phyloP scores from a whole-genome alignment of 768 basidiomycete genomes.

The Auricularia sp. region DNA sequence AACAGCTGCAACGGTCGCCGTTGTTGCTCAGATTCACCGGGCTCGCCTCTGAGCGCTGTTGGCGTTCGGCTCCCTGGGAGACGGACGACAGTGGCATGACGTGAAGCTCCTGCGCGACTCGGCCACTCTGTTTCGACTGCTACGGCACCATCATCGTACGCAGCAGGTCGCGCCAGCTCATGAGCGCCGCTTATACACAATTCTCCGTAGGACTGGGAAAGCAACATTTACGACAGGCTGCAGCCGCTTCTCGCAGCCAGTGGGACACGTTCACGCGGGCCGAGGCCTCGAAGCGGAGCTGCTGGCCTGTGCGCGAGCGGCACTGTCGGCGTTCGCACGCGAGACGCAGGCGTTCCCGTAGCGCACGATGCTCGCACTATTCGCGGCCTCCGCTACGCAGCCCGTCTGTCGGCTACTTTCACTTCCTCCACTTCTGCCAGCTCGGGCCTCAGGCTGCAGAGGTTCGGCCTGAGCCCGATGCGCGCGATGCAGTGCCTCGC shows the following conservation, averaged over 20 bases:
- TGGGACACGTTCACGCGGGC: constrained; percentile 37
- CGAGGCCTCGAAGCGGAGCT: constrained; percentile 51
- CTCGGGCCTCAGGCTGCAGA: no score
- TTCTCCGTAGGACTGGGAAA: constrained; percentile 57
- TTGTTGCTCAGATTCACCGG: no score
- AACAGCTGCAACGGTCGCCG: no score
- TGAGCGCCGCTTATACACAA: background rate
- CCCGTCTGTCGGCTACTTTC: constrained; percentile 46
- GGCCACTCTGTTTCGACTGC: constrained; percentile 57
- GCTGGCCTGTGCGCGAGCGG: constrained; percentile 42
- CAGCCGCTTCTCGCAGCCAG: constrained; percentile 34
- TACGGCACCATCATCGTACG: constrained; percentile 63
- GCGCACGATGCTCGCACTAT: constrained; percentile 66
- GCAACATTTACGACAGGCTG: constrained; percentile 48
- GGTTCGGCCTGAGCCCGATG: constrained; percentile 48
- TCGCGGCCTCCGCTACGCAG: constrained; percentile 58
- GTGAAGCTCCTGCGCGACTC: no score
- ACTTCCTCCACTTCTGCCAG: no score
- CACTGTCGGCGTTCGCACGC: constrained; percentile 55
- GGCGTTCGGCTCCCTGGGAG: no score
- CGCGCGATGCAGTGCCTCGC: constrained; percentile 81
- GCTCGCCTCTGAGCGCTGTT: no score
- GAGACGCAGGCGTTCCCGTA: constrained; percentile 73
- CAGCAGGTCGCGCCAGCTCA: background rate
- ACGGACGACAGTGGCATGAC: no score